Base-by-base conservation (phyloP, 2,329 filamentous ascomycete genomes). In the Colletotrichum noveboracense region DNA sequence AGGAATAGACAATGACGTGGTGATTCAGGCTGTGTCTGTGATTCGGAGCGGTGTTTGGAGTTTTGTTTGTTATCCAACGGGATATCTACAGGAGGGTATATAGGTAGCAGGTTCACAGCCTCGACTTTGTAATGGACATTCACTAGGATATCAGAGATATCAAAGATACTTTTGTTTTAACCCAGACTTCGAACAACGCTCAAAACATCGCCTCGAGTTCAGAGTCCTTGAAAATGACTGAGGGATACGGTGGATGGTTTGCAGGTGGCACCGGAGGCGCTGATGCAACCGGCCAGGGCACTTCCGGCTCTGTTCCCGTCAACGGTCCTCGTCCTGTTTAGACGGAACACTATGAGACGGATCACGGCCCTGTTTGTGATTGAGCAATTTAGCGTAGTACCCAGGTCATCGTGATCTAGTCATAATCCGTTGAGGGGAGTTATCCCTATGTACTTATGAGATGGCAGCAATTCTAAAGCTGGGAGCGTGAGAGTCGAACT, bases 111-210 rank as follows among this genome's bases (percentile, higher is more conserved):
- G 16, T 60, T 60, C 12, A n/a, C 1, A 7, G 30, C 30, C 56
- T 60, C 30, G 8, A 60, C 12, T 32, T 32, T 32, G 9, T 60
- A 32, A 60, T 60, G 12, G n/a, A 52, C n/a, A 52, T 52, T 52
- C 43, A 52, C 43, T 21, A 21, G 43, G 10, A 52, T 52, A 52
- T 52, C 43, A 21, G 43, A 52, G n/a, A 48, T 52, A 52, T 52
- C n/a, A 21, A 10, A 52, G 6, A 24, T 52, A 21, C n/a, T 52
- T 21, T 24, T 52, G n/a, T 52, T 52, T 52, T 13, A 21, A 52
- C 0, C 10, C 43, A 52, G 38, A 48, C 38, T 3, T 12, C 5
- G 9, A n/a, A 0, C 38, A 7, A 21, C 43, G 43, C n/a, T 2
- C 43, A 6, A 21, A 13, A 7, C n/a, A 21, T 52, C 10, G 43